A percentile compares a stretch with the other conserved stretches of the same genome.
These are phyloP conservation scores for Fusarium odoratissimum DNA, from an alignment of 2,329 filamentous ascomycete species.

Conservation along the genomic window DNA sequence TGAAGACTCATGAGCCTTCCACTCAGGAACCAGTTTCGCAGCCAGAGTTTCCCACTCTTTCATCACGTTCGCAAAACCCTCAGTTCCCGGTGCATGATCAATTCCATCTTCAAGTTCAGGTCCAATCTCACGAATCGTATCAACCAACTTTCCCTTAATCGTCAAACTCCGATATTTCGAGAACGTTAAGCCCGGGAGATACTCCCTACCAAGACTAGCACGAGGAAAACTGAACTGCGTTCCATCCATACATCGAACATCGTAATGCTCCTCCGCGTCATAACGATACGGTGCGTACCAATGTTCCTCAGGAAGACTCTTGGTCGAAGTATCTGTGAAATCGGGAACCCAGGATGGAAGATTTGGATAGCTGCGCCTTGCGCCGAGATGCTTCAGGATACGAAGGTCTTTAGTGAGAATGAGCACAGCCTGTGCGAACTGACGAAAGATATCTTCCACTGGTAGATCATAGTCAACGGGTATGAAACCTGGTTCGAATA, in stretches of 20 bases:
- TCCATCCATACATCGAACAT: background rate
- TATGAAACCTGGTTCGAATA: conserved; percentile 11
- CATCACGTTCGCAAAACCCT: background rate
- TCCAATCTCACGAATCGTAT: background rate
- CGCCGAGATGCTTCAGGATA: background rate
- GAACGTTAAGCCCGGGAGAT: background rate
- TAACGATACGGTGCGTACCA: background rate
- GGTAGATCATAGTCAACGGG: background rate
- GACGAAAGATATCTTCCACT: conserved; percentile 10
- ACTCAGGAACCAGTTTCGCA: background rate
- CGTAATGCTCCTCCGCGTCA: background rate
- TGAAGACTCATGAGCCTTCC: background rate
- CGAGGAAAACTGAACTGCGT: background rate
- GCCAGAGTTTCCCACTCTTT: conserved; percentile 3
- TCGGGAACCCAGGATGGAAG: conserved; percentile 28
- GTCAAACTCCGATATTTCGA: background rate
- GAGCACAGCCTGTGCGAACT: conserved; percentile 9
- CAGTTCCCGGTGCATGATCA: background rate
- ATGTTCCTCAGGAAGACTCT: accelerated
- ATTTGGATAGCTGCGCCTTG: background rate
- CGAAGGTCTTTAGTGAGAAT: background rate
- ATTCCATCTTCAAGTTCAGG: background rate
- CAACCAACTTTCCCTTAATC: conserved; percentile 10
- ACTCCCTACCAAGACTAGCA: accelerated
- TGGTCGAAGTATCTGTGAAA: background rate